Base-by-base conservation (phyloP, 805 yeast genomes). In the Candida pini region DNA sequence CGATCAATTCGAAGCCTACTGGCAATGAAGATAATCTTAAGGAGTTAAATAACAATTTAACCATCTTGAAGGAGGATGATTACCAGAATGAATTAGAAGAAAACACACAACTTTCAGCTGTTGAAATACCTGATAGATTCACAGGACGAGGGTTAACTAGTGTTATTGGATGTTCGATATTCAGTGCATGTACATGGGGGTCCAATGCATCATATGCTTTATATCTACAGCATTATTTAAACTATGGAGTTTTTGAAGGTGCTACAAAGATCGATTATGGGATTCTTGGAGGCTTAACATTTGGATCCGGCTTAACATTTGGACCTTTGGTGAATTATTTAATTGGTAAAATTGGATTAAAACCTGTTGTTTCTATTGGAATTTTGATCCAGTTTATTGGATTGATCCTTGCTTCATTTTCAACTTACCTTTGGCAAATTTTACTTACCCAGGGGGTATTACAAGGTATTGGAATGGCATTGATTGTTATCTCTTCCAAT, bases 121-220 rank as follows among this genome's bases (percentile, higher is more conserved):
- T n/a, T 14, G 59, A 46, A 3, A 56, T 60, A 0, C 78, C 80
- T 1, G 89, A 81, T 53, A 80, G 77, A 28, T 87, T 87, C 2
- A 69, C 73, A 37, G 86, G 82, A 2, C 78, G 86, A 82, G 75
- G 80, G 0, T 64, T 78, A 14, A 18, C 48, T 3, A 33, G 51
- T 15, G 69, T 73, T 10, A 40, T 71, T 12, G 73, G 77, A 10
- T 68, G 73, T 4, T 60, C 66, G 19, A 33, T 75, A 4, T 58
- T 76, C 26, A 74, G 76, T 53, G 70, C 76, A 43, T 63, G 71
- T 25, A 71, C 85, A 0, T 82, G 90, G 89, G 92, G 92, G 10
- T 71, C 81, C 44, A 81, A 81, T 44, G 62, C 76, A 6, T 81
- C 79, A 3, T 82, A 68, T 51, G 81, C 86, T 18, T 69, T 82